Conservation (phyloP, 139 green algal species). For the Marvania coccoides region DNA sequence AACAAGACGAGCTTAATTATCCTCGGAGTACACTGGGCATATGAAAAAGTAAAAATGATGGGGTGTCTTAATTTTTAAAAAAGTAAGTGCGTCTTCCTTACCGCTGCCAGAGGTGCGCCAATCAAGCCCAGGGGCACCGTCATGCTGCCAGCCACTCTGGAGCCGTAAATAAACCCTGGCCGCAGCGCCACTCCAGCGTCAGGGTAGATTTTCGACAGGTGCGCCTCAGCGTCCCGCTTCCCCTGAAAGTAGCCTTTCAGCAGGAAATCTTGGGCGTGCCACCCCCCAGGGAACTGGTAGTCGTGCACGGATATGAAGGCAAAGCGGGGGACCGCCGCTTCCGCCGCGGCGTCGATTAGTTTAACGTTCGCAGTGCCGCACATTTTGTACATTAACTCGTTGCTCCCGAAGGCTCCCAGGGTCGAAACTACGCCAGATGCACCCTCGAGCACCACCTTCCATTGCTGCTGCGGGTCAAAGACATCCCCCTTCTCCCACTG, state of each 20-base stretch:
- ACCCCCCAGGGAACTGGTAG: slow-evolving; percentile 51
- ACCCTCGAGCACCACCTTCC: slow-evolving; percentile 37
- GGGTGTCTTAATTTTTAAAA: not conserved
- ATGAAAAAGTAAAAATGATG: not conserved
- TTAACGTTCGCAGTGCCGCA: slow-evolving; percentile 75
- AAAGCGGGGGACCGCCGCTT: slow-evolving; percentile 60
- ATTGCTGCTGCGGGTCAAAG: slow-evolving; percentile 23
- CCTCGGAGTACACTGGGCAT: too few species aligned
- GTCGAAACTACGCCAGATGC: slow-evolving; percentile 61
- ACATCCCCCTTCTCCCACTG: slow-evolving; percentile 29
- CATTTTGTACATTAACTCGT: slow-evolving; percentile 71
- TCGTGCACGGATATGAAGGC: slow-evolving; percentile 81
- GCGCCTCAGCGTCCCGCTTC: slow-evolving; percentile 67
- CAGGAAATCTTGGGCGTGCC: slow-evolving; percentile 35
- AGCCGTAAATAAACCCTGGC: slow-evolving; percentile 77
- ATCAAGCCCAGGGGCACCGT: slow-evolving; percentile 56
- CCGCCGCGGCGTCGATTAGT: slow-evolving; percentile 58
- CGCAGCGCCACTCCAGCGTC: slow-evolving; percentile 56
- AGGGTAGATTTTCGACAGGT: slow-evolving; percentile 50
- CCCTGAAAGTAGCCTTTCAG: slow-evolving; percentile 68
- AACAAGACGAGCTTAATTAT: too few species aligned
- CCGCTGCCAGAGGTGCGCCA: slow-evolving; percentile 8
- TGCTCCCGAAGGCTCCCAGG: slow-evolving; percentile 75
- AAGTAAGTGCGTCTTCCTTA: not conserved
- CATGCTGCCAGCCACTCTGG: slow-evolving; percentile 34